phyloP scores from a whole-genome alignment of 2,329 filamentous ascomycete genomes.

The Diplodia intermedia region DNA sequence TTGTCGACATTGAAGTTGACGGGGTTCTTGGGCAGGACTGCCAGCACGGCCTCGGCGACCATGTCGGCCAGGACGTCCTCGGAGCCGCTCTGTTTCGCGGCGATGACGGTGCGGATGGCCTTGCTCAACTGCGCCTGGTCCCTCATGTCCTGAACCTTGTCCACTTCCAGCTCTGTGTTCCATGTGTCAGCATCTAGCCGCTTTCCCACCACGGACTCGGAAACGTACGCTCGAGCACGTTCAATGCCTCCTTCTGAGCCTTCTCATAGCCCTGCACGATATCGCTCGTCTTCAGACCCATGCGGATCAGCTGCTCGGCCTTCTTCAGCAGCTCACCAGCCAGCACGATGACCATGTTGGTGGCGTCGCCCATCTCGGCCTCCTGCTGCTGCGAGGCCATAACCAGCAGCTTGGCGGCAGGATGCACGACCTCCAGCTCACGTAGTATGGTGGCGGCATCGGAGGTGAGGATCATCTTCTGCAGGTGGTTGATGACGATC shows the following conservation, averaged over 20 bases:
- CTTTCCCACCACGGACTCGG: too few relatives aligned
- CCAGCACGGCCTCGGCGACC: slow-evolving; percentile 82
- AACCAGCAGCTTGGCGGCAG: slow-evolving; percentile 94
- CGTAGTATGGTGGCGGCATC: slow-evolving; percentile 96
- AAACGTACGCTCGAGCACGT: slow-evolving; percentile 73
- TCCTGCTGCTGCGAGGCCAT: slow-evolving; percentile 99
- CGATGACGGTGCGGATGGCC: slow-evolving; percentile 92
- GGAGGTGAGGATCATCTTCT: slow-evolving; percentile 99
- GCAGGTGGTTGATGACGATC: slow-evolving; percentile 99
- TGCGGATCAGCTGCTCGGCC: slow-evolving; percentile 92
- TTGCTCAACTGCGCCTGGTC: slow-evolving; percentile 87
- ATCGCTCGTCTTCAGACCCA: slow-evolving; percentile 98
- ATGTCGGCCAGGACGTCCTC: slow-evolving; percentile 87
- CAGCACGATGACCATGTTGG: slow-evolving; percentile 94
- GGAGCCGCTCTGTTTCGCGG: slow-evolving; percentile 93
- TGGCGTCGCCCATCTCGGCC: slow-evolving; percentile 98
- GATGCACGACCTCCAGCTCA: slow-evolving; percentile 97
- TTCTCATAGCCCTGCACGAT: slow-evolving; percentile 96
- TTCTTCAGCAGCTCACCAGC: slow-evolving; percentile 96
- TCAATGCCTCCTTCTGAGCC: slow-evolving; percentile 86
- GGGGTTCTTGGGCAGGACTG: slow-evolving; percentile 94
- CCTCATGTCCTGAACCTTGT: slow-evolving; percentile 85
- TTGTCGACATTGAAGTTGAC: slow-evolving; percentile 98
- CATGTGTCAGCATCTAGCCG: background rate
- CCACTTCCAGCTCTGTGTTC: slow-evolving; percentile 75